Evolutionary conservation across 345 rosid genomes (phyloP), one percentile per base, ranked within the genome.

Genomic region (Murraya paniculata): DNA sequence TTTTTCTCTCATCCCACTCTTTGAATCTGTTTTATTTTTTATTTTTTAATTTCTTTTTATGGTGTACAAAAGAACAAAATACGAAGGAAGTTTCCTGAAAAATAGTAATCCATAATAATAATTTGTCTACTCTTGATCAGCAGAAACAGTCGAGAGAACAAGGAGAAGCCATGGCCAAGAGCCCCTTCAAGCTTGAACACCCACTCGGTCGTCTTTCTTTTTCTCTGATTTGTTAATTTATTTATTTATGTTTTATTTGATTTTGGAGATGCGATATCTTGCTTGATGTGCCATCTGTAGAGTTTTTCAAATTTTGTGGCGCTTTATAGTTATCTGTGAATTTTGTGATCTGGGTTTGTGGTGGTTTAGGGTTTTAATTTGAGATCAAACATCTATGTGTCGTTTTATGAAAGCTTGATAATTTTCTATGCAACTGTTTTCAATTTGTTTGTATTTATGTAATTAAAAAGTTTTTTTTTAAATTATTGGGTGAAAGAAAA

Each of bases 171-270:
- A 94, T 94, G 98, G 89, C 91, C 1, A 90, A 87, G 85, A 89
- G 88, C 83, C 89, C 93, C 60, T 91, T 91, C 90, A 94, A 90
- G 88, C 81, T 91, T 81, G 94, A 92, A 86, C 91, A 90, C 71
- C 93, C 98, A 39, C 91, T 94, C 10, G 95, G 98, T 94, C 36
- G 73, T 25, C 75, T 82, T 80, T 73, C 35, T 55, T 22, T 70
- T 24, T 64, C 31, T 64, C 6, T 53, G 55, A 18, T 58, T 22
- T 1, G 4, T 7, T 30, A 9, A 19, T 16, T 68, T 64, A 31
- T 62, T 13, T 59, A 9, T 4, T 73, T 28, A 24, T 59, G 45
- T 41, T 61, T 35, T 71, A 57, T 55, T 45, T 68, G 50, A 33
- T 22, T 45, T 45, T 45, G 18, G 50, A 45, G 50, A 53, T 53